phyloP scores from a whole-genome alignment of 2,329 filamentous ascomycete genomes.

The Cercospora janseana region DNA sequence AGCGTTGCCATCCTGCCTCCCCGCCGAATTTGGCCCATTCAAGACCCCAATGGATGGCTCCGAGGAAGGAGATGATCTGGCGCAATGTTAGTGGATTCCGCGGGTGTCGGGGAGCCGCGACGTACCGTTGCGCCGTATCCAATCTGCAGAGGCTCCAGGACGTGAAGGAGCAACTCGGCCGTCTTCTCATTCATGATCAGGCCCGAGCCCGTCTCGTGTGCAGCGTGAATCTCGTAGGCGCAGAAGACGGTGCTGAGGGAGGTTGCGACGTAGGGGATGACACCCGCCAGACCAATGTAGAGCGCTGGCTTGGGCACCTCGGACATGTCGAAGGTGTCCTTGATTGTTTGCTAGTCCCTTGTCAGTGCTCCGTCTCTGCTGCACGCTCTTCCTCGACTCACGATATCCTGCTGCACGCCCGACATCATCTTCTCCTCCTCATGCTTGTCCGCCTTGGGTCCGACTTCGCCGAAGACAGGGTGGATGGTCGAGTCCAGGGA shows the following conservation, averaged over 20 bases:
- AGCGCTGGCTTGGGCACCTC: constrained; percentile 50
- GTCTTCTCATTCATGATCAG: constrained; percentile 67
- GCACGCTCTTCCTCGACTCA: constrained; percentile 11
- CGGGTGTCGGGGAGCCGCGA: constrained; percentile 22
- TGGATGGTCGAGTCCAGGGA: constrained; percentile 55
- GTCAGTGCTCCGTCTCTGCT: constrained; percentile 10
- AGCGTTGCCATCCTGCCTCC: constrained; percentile 71
- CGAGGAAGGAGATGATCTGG: constrained; percentile 87
- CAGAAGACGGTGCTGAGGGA: constrained; percentile 79
- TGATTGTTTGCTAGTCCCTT: constrained; percentile 46
- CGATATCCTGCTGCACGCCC: constrained; percentile 43
- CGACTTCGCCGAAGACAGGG: constrained; percentile 43
- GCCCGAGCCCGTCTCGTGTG: constrained; percentile 58
- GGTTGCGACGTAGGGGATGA: constrained; percentile 70
- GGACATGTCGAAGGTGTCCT: constrained; percentile 49
- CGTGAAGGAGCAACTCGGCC: constrained; percentile 67
- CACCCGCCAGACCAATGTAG: constrained; percentile 52
- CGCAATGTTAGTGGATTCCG: neutral
- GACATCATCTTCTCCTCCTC: constrained; percentile 44
- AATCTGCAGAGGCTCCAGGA: constrained; percentile 83
- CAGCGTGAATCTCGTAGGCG: constrained; percentile 76
- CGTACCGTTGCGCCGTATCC: constrained; percentile 82
- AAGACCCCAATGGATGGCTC: constrained; percentile 89
- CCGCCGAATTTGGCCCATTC: constrained; percentile 72
- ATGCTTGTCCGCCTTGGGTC: constrained; percentile 28